Base-by-base conservation (phyloP, 192 early-diverging fungal species). In the Phycomyces blakesleeanus region DNA sequence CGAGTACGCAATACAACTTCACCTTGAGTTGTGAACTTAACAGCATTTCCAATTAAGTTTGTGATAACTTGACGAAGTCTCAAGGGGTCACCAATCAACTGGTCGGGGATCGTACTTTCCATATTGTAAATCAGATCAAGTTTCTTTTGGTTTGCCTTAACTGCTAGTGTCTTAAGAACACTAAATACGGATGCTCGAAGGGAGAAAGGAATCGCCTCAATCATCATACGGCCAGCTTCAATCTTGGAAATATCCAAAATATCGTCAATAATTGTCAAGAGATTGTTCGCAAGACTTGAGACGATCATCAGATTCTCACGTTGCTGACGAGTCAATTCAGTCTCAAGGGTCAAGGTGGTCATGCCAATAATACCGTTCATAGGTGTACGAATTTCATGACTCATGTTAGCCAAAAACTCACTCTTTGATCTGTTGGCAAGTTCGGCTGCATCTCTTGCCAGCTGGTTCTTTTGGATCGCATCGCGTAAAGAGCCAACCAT, bases 301-400 rank as follows among this genome's bases (percentile, higher is more conserved):
- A 81, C 73, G 16, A 72, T 78, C 66, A 72, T 71, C 5, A 75
- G 63, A 57, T 78, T 74, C 62, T 90, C 88, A 37, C 84, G 85
- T 69, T 89, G 83, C 34, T 86, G 79, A 8, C 82, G 86, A 51
- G 84, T 85, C 34, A 93, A 75, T 29, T 87, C 78, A 0, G 86
- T 85, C 62, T 90, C 91, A 24, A 89, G 71, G 34, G 85, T 78
- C 24, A 90, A 67, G 25, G 77, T 68, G 1, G 83, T 85, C 81
- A 87, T 84, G 20, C 86, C 86, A 49, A 87, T 85, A 37, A 92
- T 88, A 51, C 87, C 91, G 68, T 88, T 89, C 82, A 93, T 86
- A 27, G 91, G 91, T 21, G 78, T 80, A 14, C 78, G 41, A 20
- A 75, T 76, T 72, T 80, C 78, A 59, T 87, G 85, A 47, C 75